phyloP scores from a whole-genome alignment of 2,329 filamentous ascomycete species.

The Teratosphaeria viscida region DNA sequence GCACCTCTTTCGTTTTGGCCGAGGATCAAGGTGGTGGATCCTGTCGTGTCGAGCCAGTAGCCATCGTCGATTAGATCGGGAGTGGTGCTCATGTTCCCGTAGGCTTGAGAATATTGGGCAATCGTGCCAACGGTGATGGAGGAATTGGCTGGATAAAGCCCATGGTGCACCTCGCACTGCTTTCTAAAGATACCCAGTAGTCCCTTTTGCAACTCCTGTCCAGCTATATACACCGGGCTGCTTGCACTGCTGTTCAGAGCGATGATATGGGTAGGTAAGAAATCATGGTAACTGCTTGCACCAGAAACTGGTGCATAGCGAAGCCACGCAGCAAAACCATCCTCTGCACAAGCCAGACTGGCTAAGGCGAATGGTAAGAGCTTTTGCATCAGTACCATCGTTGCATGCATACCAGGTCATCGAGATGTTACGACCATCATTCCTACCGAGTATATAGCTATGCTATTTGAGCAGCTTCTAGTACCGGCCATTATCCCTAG shows the following conservation, averaged over 20 bases:
- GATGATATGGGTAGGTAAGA: conserved; percentile 44
- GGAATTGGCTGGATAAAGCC: neutral
- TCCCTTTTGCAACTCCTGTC: conserved; percentile 43
- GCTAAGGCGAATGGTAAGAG: neutral
- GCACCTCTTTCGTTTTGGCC: conserved; percentile 57
- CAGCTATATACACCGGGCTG: conserved; percentile 51
- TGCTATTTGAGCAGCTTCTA: neutral
- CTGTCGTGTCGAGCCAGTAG: conserved; percentile 47
- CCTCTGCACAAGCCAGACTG: conserved; percentile 41
- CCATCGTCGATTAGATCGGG: conserved; percentile 46
- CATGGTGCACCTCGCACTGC: conserved; percentile 20
- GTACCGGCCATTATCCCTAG: neutral
- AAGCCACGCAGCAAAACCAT: conserved; percentile 52
- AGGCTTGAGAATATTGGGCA: conserved; percentile 31
- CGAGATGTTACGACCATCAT: neutral
- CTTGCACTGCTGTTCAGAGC: conserved; percentile 38
- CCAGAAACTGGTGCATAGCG: conserved; percentile 48
- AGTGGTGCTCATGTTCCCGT: conserved; percentile 23
- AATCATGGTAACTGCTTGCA: conserved; percentile 32
- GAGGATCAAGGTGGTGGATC: conserved; percentile 44
- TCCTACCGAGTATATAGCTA: neutral
- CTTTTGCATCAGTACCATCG: neutral
- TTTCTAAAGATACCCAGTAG: conserved; percentile 46
- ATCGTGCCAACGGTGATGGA: conserved; percentile 41
- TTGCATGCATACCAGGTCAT: neutral